Evolutionary conservation across 306 rosid genomes (phyloP).

Genomic region (Lablab purpureus): DNA sequence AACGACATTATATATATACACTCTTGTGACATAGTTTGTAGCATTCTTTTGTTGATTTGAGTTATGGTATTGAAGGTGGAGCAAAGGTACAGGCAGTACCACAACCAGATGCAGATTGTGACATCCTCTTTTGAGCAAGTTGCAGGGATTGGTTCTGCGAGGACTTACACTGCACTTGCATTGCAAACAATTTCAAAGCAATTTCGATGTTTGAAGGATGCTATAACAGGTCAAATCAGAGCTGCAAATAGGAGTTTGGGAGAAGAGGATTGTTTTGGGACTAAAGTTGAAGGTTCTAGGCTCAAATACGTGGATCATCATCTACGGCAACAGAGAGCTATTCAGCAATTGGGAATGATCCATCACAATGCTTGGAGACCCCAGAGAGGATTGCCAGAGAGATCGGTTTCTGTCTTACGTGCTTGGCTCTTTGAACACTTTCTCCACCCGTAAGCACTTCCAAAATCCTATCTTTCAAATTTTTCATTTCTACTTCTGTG

Average conservation of each 20-base stretch:
- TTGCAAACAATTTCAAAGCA: conserved; percentile 91
- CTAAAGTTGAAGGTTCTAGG: conserved; percentile 84
- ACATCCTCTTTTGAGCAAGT: conserved; percentile 82
- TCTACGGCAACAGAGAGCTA: conserved; percentile 89
- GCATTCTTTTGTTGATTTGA: not conserved
- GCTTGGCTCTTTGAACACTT: conserved; percentile 99
- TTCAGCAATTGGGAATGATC: conserved; percentile 97
- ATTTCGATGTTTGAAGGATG: conserved; percentile 89
- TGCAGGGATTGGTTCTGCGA: conserved; percentile 85
- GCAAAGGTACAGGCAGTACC: conserved; percentile 92
- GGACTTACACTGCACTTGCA: conserved; percentile 91
- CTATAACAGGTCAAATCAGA: conserved; percentile 75
- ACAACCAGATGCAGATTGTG: conserved; percentile 88
- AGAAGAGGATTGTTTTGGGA: conserved; percentile 79
- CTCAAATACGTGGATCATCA: conserved; percentile 92
- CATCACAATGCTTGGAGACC: conserved; percentile 99
- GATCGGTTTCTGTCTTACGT: conserved; percentile 96
- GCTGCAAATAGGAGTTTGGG: conserved; percentile 83
- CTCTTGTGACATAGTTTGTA: not conserved
- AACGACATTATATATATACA: not conserved
- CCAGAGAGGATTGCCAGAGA: conserved; percentile 93
- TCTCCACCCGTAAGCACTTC: conserved; percentile 87
- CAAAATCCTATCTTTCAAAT: not conserved
- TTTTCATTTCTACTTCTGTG: not conserved
- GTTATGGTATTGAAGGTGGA: conserved; percentile 67